Evolutionary conservation across 2,329 filamentous ascomycete species (phyloP).

Genomic region (Trichoderma sp.): DNA sequence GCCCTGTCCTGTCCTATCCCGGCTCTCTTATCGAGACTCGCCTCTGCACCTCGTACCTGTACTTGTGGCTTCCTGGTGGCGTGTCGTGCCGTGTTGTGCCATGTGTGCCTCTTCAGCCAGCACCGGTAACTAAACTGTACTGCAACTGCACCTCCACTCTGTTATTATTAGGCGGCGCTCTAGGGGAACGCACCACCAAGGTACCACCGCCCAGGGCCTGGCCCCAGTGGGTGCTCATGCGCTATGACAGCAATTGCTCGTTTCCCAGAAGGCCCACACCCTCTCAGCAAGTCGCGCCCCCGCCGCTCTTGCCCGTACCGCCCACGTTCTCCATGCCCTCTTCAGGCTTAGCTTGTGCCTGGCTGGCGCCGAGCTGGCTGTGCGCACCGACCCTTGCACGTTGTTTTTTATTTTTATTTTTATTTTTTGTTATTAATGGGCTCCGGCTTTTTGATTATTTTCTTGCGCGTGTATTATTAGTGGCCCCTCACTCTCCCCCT

Average conservation of each 20-base stretch:
- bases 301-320: slow-evolving; percentile 11
- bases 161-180: background rate
- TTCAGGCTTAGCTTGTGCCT: background rate
- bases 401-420: background rate
- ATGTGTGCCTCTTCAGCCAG: background rate
- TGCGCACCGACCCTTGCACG: slow-evolving; percentile 14
- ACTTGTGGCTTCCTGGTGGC: background rate
- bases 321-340: background rate
- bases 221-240: slow-evolving; percentile 16
- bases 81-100: background rate
- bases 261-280: slow-evolving; percentile 7
- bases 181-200: background rate
- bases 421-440: background rate
- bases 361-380: slow-evolving; percentile 1
- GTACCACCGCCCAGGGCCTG: slow-evolving; percentile 4
- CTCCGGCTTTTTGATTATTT: background rate
- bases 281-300: slow-evolving; percentile 1
- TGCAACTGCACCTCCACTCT: background rate
- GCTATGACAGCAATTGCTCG: background rate
- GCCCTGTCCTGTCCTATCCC: background rate
- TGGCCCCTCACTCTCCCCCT: background rate
- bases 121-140: background rate
- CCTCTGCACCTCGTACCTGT: background rate
- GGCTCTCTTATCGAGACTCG: background rate
- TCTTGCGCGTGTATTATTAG: slow-evolving; percentile 14